Percentiles rank a stretch among this genome's conserved stretches.
Conservation (phyloP, 495 filamentous ascomycete genomes). For the Copromyces sp. region DNA sequence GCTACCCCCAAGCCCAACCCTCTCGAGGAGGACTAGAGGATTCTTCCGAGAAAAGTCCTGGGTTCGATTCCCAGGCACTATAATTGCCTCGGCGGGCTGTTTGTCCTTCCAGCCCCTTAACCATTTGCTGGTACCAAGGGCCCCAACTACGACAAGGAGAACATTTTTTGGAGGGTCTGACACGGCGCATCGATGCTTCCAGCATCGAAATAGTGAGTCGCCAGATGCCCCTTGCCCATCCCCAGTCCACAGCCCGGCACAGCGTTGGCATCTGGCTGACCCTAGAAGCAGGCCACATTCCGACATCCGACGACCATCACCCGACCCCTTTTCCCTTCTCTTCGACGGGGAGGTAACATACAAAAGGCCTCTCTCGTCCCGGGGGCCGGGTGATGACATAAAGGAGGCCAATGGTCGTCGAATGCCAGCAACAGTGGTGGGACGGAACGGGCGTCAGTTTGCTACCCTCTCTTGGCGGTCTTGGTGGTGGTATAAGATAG, state of each 20-base stretch:
- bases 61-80: background rate
- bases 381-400: background rate
- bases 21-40: conserved; percentile 34
- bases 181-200: no score
- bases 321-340: background rate
- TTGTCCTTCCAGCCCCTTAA: no score
- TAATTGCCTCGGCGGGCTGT: background rate
- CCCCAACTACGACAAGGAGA: background rate
- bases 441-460: background rate
- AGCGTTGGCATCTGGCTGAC: background rate
- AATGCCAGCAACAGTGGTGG: background rate
- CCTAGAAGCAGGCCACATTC: background rate
- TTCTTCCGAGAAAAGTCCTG: background rate
- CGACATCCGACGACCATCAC: background rate
- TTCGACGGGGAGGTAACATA: background rate
- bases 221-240: no score
- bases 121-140: background rate
- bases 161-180: background rate
- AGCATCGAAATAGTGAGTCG: no score
- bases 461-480: background rate
- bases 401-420: background rate
- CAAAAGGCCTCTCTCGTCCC: background rate
- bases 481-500: background rate
- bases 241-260: background rate
- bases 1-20: conserved; percentile 22